These are phyloP conservation scores for Acer campestre DNA, from an alignment of 345 rosid genomes.

Conservation along the genomic window DNA sequence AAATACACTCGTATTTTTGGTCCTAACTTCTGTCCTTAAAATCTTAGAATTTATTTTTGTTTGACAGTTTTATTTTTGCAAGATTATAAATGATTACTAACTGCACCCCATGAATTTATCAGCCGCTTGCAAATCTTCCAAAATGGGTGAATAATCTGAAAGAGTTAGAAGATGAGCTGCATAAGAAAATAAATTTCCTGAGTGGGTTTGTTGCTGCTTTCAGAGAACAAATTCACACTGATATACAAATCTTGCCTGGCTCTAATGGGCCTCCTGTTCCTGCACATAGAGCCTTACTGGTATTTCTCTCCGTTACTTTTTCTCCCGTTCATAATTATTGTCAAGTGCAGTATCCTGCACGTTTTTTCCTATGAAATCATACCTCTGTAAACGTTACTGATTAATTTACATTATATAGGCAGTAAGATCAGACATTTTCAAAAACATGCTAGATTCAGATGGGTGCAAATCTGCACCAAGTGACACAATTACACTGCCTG, in stretches of 20 bases:
- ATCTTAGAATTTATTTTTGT: too few species aligned
- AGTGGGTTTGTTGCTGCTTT: conserved; percentile 49
- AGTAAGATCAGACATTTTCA: conserved; percentile 80
- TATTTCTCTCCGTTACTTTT: conserved; percentile 11
- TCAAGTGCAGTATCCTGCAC: too few species aligned
- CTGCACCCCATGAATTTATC: conserved; percentile 1
- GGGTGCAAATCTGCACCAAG: conserved; percentile 61
- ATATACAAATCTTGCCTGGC: conserved; percentile 60
- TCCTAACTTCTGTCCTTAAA: too few species aligned
- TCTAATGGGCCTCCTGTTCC: conserved; percentile 54
- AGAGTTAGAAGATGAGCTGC: conserved; percentile 58
- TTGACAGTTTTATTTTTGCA: too few species aligned
- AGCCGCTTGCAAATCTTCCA: conserved; percentile 59
- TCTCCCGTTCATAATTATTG: too few species aligned
- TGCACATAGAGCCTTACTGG: conserved; percentile 75
- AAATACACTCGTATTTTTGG: too few species aligned
- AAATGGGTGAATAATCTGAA: conserved; percentile 68
- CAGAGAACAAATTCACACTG: conserved; percentile 61
- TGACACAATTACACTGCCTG: conserved; percentile 53
- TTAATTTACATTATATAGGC: conserved; percentile 41
- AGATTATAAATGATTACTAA: too few species aligned
- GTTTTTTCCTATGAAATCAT: too few species aligned
- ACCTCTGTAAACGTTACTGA: too few species aligned
- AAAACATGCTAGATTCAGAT: conserved; percentile 69
- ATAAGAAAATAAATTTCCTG: conserved; percentile 64